A percentile compares a stretch with the other conserved stretches of the same genome.
Evolutionary conservation across 768 basidiomycete species (phyloP).

Genomic region (Hypholoma sublateritium): DNA sequence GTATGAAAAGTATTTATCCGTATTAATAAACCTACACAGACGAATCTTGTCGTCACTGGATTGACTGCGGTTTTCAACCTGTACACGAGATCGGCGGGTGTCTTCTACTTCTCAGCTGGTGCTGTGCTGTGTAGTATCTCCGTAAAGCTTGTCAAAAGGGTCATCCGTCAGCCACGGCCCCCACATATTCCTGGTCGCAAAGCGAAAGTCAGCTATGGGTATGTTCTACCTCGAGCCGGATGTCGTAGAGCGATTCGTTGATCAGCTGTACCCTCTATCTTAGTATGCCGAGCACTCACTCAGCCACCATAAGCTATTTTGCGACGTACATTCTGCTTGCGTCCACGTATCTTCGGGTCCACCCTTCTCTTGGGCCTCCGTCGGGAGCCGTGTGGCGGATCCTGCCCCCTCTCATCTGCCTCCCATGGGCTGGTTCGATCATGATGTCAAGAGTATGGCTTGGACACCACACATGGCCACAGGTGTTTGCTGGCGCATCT

Average conservation of each 20-base stretch:
- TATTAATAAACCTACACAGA: constrained; percentile 37
- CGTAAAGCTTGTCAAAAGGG: constrained; percentile 60
- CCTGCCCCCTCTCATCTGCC: constrained; percentile 42
- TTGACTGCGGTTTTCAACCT: constrained; percentile 50
- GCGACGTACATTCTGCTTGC: constrained; percentile 61
- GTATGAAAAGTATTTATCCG: not conserved
- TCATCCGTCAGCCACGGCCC: constrained; percentile 66
- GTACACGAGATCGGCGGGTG: constrained; percentile 62
- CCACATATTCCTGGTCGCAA: constrained; percentile 33
- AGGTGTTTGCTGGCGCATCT: constrained; percentile 58
- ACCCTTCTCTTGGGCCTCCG: constrained; percentile 45
- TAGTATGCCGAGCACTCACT: constrained; percentile 87
- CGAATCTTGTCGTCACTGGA: constrained; percentile 53
- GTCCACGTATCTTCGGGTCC: constrained; percentile 56
- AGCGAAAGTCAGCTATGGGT: constrained; percentile 70
- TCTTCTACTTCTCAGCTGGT: constrained; percentile 59
- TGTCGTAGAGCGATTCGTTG: not conserved
- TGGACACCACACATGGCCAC: constrained; percentile 73
- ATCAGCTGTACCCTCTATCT: not conserved
- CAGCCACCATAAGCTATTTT: constrained; percentile 65
- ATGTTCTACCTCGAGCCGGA: not conserved
- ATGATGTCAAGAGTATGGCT: constrained; percentile 70
- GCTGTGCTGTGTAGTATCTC: constrained; percentile 54
- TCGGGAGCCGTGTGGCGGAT: constrained; percentile 35
- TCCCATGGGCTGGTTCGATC: constrained; percentile 57